phyloP scores from a whole-genome alignment of 495 filamentous ascomycete species.

The Cercophora sp. region DNA sequence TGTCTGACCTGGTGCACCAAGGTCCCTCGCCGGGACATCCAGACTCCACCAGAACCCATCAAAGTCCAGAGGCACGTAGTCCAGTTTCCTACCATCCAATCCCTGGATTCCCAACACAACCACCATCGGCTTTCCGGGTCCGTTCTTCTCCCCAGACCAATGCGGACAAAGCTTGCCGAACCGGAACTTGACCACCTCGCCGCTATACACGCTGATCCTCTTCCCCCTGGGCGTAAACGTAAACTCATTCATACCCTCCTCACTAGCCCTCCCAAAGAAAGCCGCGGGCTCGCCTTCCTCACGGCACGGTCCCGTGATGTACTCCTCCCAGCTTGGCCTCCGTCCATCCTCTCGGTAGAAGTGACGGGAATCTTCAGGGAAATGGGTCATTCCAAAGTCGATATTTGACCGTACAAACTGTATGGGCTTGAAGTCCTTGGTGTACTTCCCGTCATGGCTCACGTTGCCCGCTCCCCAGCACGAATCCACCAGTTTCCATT shows the following conservation, averaged over 20 bases:
- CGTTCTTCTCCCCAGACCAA: conserved; percentile 66
- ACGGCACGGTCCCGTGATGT: conserved; percentile 50
- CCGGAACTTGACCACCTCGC: conserved; percentile 62
- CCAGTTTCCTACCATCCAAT: conserved; percentile 63
- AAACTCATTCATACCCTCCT: conserved; percentile 60
- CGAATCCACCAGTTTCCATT: conserved; percentile 87
- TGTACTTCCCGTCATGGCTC: conserved; percentile 50
- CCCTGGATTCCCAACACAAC: conserved; percentile 64
- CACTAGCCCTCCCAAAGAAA: conserved; percentile 48
- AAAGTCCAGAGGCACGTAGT: conserved; percentile 58
- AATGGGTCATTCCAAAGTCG: conserved; percentile 76
- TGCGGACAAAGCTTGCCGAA: conserved; percentile 73
- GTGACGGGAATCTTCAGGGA: conserved; percentile 59
- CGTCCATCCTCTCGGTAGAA: conserved; percentile 60
- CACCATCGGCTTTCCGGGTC: conserved; percentile 56
- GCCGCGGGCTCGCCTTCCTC: conserved; percentile 42
- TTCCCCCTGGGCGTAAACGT: conserved; percentile 58
- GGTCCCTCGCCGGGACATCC: conserved; percentile 59
- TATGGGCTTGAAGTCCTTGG: conserved; percentile 60
- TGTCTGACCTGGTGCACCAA: conserved; percentile 68
- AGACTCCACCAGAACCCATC: conserved; percentile 71
- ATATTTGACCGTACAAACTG: conserved; percentile 80
- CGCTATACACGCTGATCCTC: conserved; percentile 49
- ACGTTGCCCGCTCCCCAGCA: conserved; percentile 88
- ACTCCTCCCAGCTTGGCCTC: conserved; percentile 69